Percentiles rank a stretch among this genome's conserved stretches.
Evolutionary conservation across 768 basidiomycete genomes (phyloP).

Genomic region (Glaciozyma martinii): DNA sequence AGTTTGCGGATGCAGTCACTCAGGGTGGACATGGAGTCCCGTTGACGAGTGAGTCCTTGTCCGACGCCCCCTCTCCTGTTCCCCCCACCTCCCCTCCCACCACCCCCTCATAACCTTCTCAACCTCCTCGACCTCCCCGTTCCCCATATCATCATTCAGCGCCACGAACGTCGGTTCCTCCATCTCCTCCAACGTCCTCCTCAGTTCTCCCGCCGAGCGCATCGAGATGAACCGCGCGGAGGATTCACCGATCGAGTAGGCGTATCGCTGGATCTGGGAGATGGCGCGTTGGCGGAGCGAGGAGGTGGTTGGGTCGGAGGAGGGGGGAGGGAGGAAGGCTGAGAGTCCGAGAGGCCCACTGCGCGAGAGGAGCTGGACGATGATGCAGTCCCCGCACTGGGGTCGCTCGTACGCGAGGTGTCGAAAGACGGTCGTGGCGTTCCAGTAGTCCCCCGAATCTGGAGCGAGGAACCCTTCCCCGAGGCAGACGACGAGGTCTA

Average conservation of each 20-base stretch:
- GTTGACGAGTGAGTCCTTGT: slow-evolving; percentile 60
- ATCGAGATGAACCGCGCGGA: slow-evolving; percentile 6
- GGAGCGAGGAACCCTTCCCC: slow-evolving; percentile 17
- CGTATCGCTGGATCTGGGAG: slow-evolving; percentile 23
- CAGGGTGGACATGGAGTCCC: slow-evolving; percentile 79
- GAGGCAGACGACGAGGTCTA: slow-evolving; percentile 35
- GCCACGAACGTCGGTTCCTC: no score
- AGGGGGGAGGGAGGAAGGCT: slow-evolving; percentile 39
- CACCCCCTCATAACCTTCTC: no score
- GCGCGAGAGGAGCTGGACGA: slow-evolving; percentile 37
- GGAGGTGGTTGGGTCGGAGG: not conserved
- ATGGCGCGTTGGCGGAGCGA: not conserved
- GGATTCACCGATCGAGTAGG: slow-evolving; percentile 16
- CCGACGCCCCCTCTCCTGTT: no score
- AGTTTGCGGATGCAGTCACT: slow-evolving; percentile 43
- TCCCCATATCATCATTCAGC: no score
- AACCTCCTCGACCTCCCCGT: no score
- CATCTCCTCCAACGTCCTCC: no score
- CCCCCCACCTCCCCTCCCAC: no score
- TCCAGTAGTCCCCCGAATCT: slow-evolving; percentile 1
- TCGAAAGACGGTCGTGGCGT: slow-evolving; percentile 37
- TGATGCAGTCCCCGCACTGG: slow-evolving; percentile 42
- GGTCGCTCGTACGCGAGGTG: slow-evolving; percentile 39
- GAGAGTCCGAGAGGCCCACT: slow-evolving; percentile 40
- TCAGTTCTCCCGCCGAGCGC: no score